Evolutionary conservation across 345 rosid species (phyloP).

Genomic region (Eucalyptus curtisii): DNA sequence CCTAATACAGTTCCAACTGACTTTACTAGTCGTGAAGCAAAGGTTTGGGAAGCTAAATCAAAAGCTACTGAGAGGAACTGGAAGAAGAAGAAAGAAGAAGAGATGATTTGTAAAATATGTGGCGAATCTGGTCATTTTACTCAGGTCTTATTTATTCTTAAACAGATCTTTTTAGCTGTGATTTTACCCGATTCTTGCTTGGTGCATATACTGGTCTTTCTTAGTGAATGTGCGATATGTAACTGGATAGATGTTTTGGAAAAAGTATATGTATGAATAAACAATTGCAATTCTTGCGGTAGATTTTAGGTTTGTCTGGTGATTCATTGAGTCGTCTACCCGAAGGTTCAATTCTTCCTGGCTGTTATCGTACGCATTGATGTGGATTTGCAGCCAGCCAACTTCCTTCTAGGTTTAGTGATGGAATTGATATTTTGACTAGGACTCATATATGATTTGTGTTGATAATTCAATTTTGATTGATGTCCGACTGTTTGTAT

Average conservation of each 20-base stretch:
- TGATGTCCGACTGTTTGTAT: background rate
- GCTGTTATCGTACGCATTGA: background rate
- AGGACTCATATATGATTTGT: background rate
- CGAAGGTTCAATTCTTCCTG: background rate
- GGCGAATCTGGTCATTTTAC: conserved; percentile 98
- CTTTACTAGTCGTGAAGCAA: conserved; percentile 96
- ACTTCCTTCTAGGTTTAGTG: background rate
- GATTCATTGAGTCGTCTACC: background rate
- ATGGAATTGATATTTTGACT: background rate
- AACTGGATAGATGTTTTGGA: background rate
- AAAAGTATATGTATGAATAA: background rate
- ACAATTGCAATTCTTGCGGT: background rate
- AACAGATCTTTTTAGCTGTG: background rate
- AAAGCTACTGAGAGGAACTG: conserved; percentile 98
- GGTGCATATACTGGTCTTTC: background rate
- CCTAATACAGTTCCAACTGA: conserved; percentile 97
- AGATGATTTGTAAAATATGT: conserved; percentile 94
- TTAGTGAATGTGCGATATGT: background rate
- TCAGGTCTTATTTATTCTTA: conserved; percentile 39
- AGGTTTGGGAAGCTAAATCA: conserved; percentile 99
- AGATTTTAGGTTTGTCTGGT: background rate
- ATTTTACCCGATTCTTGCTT: background rate
- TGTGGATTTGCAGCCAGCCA: background rate
- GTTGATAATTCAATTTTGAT: background rate
- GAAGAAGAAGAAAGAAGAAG: conserved; percentile 99